A percentile compares a stretch with the other conserved stretches of the same genome.
These are phyloP conservation scores for Trichoderma aggressivum DNA, from an alignment of 2,329 filamentous ascomycete species.

Conservation along the genomic window DNA sequence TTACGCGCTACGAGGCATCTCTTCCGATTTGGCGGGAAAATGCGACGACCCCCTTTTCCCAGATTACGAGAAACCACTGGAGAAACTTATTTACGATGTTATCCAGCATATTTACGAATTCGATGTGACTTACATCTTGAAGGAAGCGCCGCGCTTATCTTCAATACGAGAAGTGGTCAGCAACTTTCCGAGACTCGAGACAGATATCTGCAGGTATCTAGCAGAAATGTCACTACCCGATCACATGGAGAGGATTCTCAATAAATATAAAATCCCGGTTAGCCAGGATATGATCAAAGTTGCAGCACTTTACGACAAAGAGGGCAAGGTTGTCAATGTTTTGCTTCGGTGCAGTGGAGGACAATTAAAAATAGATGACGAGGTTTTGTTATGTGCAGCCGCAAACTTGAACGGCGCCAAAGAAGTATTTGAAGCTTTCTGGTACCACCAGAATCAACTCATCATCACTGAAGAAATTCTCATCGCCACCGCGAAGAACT, in stretches of 20 bases:
- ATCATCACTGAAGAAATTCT: not conserved
- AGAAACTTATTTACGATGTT: not conserved
- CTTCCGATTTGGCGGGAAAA: not conserved
- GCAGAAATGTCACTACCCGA: not conserved
- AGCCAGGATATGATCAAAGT: not conserved
- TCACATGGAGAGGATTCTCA: not conserved
- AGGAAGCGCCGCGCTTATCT: fast-evolving
- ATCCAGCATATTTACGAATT: not conserved
- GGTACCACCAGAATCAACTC: too few relatives aligned
- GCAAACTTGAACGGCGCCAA: not conserved
- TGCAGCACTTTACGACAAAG: not conserved
- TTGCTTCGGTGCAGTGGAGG: not conserved
- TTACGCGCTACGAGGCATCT: not conserved
- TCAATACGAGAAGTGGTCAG: not conserved
- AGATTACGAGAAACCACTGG: not conserved
- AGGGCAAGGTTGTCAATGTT: not conserved
- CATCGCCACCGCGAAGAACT: not conserved
- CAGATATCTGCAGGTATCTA: not conserved
- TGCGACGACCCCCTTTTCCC: not conserved
- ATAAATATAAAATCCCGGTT: too few relatives aligned
- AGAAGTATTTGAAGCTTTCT: not conserved
- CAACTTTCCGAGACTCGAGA: not conserved
- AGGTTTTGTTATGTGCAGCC: not conserved
- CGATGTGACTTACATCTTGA: not conserved
- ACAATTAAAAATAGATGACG: not conserved